Evolutionary conservation across 345 rosid species (phyloP), one percentile per base, ranked within the genome.

Genomic region (Eucalyptus fibrosa): DNA sequence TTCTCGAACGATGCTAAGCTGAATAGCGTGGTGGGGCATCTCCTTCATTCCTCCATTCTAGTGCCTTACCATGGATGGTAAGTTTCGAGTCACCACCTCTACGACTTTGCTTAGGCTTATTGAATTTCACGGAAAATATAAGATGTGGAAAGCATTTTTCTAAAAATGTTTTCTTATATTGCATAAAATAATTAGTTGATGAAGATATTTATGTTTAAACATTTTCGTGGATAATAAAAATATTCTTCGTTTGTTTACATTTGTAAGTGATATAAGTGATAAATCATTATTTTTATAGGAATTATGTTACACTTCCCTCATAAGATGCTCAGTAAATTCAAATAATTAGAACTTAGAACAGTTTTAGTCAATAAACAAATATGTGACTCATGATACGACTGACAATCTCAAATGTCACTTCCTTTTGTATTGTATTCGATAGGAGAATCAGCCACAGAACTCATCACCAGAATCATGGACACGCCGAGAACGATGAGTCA

Each of bases 1-100:
- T 97, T 97, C 92, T 96, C 99, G n/a, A 95, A 92, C 88, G 92
- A 94, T 90, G 93, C 93, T 82, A 94, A 92, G 87, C 91, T 96
- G 92, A 97, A 97, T 60, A 96, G 96, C 88, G 96, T 97, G 37
- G 95, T 92, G 18, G 99, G 99, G 49, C 99, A 96, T 92, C 91
- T 97, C 77, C 93, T 97, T 87, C 99, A 97, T 93, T 96, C 99
- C 81, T 95, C 98, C 85, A 96, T 97, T 86, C 94, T 97, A 59
- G 99, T 97, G 47, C 99, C 99, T 72, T 97, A 96, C 89, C 96
- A 97, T 94, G 99, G 99, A 92, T 97, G 99, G 99, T 97, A 32
- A 40, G 85, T 44, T 40, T 7, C 83, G 12, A 72, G 16, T 77
- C 30, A 40, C 47, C 5, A 40, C 85, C 47, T 77, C 24, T 37